Conservation (phyloP, 495 filamentous ascomycete species). For the Penicillium herquei region DNA sequence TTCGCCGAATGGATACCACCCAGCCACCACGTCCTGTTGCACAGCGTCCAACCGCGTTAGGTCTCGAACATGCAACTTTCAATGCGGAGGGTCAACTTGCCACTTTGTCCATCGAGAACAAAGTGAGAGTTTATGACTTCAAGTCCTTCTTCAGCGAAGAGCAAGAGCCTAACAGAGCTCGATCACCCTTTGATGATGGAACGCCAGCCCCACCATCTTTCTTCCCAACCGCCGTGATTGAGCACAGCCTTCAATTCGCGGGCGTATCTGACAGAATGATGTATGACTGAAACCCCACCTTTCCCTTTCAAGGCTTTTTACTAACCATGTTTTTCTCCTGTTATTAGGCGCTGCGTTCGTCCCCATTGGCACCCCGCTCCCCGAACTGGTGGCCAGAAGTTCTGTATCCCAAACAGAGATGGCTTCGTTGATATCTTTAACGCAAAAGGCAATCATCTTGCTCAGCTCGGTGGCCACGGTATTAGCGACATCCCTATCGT, state of each 20-base stretch:
- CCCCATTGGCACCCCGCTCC: constrained; percentile 89
- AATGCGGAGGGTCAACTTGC: constrained; percentile 78
- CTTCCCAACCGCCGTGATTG: no score
- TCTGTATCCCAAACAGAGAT: constrained; percentile 97
- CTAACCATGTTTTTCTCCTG: constrained; percentile 10
- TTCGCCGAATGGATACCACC: constrained; percentile 52
- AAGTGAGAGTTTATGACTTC: constrained; percentile 86
- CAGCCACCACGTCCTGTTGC: constrained; percentile 67
- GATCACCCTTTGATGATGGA: no score
- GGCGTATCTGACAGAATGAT: no score
- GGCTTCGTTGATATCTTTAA: constrained; percentile 91
- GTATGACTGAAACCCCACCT: no score
- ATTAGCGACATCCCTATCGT: constrained; percentile 95
- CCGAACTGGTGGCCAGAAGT: constrained; percentile 71
- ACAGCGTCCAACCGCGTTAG: constrained; percentile 77
- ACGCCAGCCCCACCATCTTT: no score
- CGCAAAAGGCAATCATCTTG: constrained; percentile 77
- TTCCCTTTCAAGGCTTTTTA: background rate
- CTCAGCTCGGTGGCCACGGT: constrained; percentile 81
- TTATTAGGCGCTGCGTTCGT: constrained; percentile 62
- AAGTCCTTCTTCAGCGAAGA: constrained; percentile 27
- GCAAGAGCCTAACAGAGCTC: no score
- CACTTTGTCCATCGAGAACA: constrained; percentile 92
- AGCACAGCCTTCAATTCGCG: no score
- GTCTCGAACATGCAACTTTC: constrained; percentile 85